Percentiles rank a stretch among this genome's conserved stretches.
Conservation (phyloP, 805 yeast species). For the Candida boidinii region DNA sequence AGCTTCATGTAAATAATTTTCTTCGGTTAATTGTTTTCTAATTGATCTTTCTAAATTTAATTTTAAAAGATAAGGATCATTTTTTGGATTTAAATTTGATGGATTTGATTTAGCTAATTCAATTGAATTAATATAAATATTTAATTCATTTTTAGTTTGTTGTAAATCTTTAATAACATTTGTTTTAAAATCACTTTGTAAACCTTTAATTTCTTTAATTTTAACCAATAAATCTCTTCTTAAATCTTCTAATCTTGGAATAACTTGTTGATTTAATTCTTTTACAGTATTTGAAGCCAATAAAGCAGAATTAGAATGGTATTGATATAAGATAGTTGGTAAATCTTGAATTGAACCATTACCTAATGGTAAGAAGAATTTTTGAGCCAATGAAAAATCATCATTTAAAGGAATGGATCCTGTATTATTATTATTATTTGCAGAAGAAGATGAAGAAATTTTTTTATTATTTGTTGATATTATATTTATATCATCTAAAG, state of each 20-base stretch:
- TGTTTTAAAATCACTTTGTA: conserved; percentile 80
- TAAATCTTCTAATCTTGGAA: conserved; percentile 61
- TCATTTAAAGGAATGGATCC: too few relatives aligned
- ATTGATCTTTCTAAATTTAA: conserved; percentile 67
- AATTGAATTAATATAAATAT: conserved; percentile 48
- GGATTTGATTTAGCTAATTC: conserved; percentile 50
- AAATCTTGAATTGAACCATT: conserved; percentile 77
- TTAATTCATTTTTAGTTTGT: conserved; percentile 51
- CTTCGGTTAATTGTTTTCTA: conserved; percentile 71
- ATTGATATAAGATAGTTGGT: conserved; percentile 51
- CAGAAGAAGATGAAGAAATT: conserved; percentile 8
- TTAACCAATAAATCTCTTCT: conserved; percentile 73
- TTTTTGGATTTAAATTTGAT: conserved; percentile 36
- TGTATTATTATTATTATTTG: conserved; percentile 15
- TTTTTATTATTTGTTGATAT: conserved; percentile 6
- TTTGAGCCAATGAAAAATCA: conserved; percentile 27
- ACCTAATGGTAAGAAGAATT: conserved; percentile 70
- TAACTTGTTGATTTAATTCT: conserved; percentile 51
- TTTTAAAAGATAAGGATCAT: conserved; percentile 80
- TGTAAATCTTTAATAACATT: conserved; percentile 61
- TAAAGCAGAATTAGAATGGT: conserved; percentile 50
- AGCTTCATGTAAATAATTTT: conserved; percentile 82
- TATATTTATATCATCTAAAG: neutral
- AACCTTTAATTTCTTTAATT: conserved; percentile 76
- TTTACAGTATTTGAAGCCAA: conserved; percentile 50